Conservation (phyloP, 257 asterid species). For the Jaltomata sinuosa region DNA sequence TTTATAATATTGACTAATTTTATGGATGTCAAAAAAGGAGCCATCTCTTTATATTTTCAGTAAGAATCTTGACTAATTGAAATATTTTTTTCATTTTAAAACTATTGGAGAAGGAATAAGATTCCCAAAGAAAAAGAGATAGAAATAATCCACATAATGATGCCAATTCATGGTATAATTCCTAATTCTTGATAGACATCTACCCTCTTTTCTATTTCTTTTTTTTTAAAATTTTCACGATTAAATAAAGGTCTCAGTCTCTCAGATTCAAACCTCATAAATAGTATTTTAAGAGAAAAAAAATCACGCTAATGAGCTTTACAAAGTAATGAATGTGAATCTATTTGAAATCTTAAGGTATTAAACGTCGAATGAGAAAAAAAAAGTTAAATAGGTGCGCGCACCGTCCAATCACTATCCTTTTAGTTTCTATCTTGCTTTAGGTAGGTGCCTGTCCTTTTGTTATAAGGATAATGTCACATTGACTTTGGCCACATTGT, state of each 20-base stretch:
- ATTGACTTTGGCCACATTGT: neutral
- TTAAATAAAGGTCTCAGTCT: no score
- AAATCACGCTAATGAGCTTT: no score
- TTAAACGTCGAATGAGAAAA: fast-evolving
- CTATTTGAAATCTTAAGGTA: no score
- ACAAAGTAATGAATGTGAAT: no score
- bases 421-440: no score
- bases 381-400: neutral
- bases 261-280: no score
- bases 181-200: neutral
- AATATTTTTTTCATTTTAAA: neutral
- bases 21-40: neutral
- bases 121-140: neutral
- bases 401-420: neutral
- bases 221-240: no score
- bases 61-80: neutral
- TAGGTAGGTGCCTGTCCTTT: no score
- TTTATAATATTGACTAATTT: fast-evolving
- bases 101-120: neutral
- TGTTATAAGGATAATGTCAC: neutral
- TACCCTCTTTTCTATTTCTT: neutral
- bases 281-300: no score
- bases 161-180: neutral
- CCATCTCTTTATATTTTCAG: neutral
- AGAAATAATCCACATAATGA: neutral